Base-by-base conservation (phyloP, 2,329 filamentous ascomycete genomes). In the Aureobasidium sp. region DNA sequence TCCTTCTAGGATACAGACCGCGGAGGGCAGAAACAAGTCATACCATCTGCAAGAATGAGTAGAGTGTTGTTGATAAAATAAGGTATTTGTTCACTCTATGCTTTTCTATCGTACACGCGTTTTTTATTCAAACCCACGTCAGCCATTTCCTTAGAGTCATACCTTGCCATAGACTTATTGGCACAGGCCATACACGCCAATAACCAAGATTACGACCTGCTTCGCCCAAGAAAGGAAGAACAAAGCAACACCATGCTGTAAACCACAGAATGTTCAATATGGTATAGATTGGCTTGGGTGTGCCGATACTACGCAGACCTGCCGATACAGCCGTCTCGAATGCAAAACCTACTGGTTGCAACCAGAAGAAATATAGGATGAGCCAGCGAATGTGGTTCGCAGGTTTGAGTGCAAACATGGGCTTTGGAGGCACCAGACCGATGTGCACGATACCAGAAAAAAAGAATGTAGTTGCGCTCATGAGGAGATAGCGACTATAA, bases 391-490 rank as follows among this genome's bases (percentile, higher is more conserved):
- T 49, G 5, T 32, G n/a, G 8, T 39, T 53, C 3, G 55, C 39
- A 5, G 54, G 13, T 3, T 53, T 42, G 10, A 48, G 61, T 16
- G 63, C 63, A 29, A 63, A 62, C 44, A 65, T 53, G 13, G 69
- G 69, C 36, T 69, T 61, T 39, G 68, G 64, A 16, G 70, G 70
- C 25, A 72, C 70, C 2, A 72, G 59, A 48, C 70, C 70, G 62
- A 67, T 66, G 50, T 72, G 70, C 42, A 70, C 65, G 21, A 67
- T 36, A 7, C 70, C 70, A 34, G 68, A 70, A 29, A 69, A 62
- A 13, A 49, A 58, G 61, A 72, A 72, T 9, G 69, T 69, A 29
- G 63, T 63, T 14, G 60, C 16, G 13, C 65, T 65, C 8, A 70
- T 59, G 1, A 68, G 32, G 8, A 65, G 63, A 54, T 70, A 71